Evolutionary conservation across 805 yeast species (phyloP), one percentile per base, ranked within the genome.

Genomic region (Kuraishia ogatae): DNA sequence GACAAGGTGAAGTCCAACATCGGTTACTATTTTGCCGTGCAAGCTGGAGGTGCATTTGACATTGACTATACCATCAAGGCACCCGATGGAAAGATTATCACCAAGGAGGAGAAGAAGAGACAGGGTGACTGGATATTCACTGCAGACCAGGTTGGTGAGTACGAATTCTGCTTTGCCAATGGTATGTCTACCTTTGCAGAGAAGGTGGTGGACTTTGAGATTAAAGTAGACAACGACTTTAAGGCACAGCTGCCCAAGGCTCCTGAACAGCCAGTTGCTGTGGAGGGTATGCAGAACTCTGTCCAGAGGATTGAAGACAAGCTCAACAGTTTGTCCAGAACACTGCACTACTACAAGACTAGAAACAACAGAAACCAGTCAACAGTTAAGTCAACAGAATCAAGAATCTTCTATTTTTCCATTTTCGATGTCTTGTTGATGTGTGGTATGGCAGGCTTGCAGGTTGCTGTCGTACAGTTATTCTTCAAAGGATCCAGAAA

Each of bases 351-450:
- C 71, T 91, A 92, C 77, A 87, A 84, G 71, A 84, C 96, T 13
- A 85, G 99, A 75, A 93, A 89, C 71, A 83, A 83, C 73, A 82
- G 98, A 73, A 93, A 93, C 73, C 94, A 89, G 81, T 82, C 86
- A 54, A 85, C 91, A 46, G 90, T 85, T 53, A 77, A 74, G 61
- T 80, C 86, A 17, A 84, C 89, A 3, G 86, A 81, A 62, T 66
- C 74, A 10, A 74, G 89, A 69, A 83, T 85, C 57, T 79, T 80
- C 58, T 77, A 80, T 74, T 84, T 85, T 62, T 83, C 89, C n/a
- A 68, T 83, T 23, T 77, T 82, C 61, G 89, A 83, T 62, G 83
- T 84, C 29, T 64, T 80, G 54, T 72, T 85, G 63, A 81, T 84
- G 81, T 78, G 79, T 51, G 84, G 83, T 43, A 82, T 87, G 87